Conservation (phyloP, 306 rosid species). For the Cicer bijugum region DNA sequence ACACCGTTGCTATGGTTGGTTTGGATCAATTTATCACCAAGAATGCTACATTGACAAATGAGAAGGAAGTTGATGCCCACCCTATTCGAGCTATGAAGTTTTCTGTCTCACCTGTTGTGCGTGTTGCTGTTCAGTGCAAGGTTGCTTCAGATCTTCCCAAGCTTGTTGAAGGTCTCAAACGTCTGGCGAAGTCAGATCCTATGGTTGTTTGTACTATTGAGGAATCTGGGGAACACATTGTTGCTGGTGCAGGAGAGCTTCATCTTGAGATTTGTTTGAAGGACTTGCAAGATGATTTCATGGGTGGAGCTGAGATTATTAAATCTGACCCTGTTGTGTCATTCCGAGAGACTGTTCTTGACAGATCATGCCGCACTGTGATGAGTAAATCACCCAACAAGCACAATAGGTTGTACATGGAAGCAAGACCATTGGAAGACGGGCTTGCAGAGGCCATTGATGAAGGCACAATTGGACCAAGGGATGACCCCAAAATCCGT, state of each 20-base stretch:
- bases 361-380: conserved; percentile 77
- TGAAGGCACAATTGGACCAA: conserved; percentile 79
- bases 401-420: conserved; percentile 95
- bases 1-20: conserved; percentile 91
- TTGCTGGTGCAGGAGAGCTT: conserved; percentile 97
- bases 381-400: conserved; percentile 98
- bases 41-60: conserved; percentile 93
- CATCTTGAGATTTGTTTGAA: conserved; percentile 95
- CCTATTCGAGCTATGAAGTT: conserved; percentile 94
- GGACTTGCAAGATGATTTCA: conserved; percentile 86
- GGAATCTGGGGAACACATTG: conserved; percentile 93
- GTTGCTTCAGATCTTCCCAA: conserved; percentile 97
- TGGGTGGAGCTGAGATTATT: conserved; percentile 91
- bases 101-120: conserved; percentile 89
- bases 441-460: conserved; percentile 87
- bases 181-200: conserved; percentile 93
- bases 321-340: conserved; percentile 93
- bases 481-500: conserved; percentile 76
- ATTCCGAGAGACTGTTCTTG: conserved; percentile 89
- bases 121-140: conserved; percentile 97
- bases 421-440: conserved; percentile 61
- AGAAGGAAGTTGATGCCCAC: conserved; percentile 91
- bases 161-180: conserved; percentile 95
- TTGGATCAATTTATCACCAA: conserved; percentile 87
- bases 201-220: conserved; percentile 90